Evolutionary conservation across 441 rosid species (phyloP).

Genomic region (Mallotus repandus): DNA sequence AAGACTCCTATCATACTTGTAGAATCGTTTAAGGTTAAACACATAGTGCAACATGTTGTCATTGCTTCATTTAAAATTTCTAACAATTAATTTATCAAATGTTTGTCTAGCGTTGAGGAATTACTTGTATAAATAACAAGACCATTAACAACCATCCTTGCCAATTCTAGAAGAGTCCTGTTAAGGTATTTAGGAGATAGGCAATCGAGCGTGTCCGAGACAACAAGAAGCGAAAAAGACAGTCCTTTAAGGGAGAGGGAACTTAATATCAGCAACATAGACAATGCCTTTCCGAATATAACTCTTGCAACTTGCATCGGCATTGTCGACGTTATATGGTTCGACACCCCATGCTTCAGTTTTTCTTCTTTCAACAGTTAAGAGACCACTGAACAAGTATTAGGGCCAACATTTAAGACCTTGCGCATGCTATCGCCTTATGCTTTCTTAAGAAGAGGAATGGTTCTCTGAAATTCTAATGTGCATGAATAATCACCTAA

Average conservation of each 20-base stretch:
- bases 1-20: too few relatives aligned
- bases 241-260: constrained; percentile 55
- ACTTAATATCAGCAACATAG: constrained; percentile 68
- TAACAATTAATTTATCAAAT: not conserved
- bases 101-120: not conserved
- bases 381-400: constrained; percentile 54
- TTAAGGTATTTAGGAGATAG: constrained; percentile 66
- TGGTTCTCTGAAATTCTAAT: constrained; percentile 9
- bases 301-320: constrained; percentile 42
- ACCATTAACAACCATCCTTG: constrained; percentile 59
- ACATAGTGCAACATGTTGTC: too few relatives aligned
- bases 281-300: constrained; percentile 59
- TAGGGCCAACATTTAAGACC: constrained; percentile 52
- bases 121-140: constrained; percentile 62
- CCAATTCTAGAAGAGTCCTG: constrained; percentile 63
- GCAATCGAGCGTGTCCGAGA: constrained; percentile 67
- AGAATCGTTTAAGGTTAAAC: too few relatives aligned
- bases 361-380: constrained; percentile 46
- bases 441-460: constrained; percentile 48
- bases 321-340: constrained; percentile 58
- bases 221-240: constrained; percentile 61
- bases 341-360: constrained; percentile 50
- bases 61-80: too few relatives aligned
- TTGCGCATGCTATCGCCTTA: constrained; percentile 59
- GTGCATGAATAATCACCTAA: not conserved